Evolutionary conservation across 768 basidiomycete genomes (phyloP).

Genomic region (Russula foetens): DNA sequence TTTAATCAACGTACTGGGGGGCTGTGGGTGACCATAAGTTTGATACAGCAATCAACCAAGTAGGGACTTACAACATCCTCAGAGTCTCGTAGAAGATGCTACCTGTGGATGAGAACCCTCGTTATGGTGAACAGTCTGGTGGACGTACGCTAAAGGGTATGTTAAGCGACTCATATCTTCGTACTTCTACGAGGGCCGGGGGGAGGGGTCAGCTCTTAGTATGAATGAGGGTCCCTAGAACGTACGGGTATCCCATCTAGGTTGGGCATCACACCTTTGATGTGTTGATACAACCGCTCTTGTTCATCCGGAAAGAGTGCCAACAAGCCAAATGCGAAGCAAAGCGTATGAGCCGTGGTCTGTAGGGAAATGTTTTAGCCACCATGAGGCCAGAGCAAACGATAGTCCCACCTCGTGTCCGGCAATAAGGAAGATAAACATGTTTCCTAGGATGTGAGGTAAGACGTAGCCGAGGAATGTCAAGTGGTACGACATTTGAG

Average conservation of each 20-base stretch:
- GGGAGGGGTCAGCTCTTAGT: no score
- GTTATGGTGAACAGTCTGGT: neutral
- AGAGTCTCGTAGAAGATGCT: constrained; percentile 33
- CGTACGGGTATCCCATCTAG: no score
- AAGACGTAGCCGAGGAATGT: neutral
- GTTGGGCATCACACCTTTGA: no score
- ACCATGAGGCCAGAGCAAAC: no score
- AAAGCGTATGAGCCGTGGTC: constrained; percentile 33
- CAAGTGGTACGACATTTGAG: neutral
- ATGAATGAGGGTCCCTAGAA: no score
- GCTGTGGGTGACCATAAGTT: neutral
- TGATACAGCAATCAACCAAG: neutral
- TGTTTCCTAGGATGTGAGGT: constrained; percentile 13
- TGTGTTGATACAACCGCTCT: no score
- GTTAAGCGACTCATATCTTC: constrained; percentile 21
- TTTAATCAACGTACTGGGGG: constrained; percentile 2
- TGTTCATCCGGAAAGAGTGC: constrained; percentile 35
- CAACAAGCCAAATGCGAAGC: constrained; percentile 34
- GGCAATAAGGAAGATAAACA: constrained; percentile 29
- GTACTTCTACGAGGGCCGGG: constrained; percentile 17
- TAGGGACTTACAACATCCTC: constrained; percentile 29
- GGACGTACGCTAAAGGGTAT: constrained; percentile 17
- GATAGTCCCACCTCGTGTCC: constrained; percentile 27
- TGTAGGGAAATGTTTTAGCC: constrained; percentile 8
- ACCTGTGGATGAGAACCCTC: neutral